Evolutionary conservation across 1,284 basidiomycete species (phyloP), one percentile per base, ranked within the genome.

Genomic region (Cutaneotrichosporon sp.): DNA sequence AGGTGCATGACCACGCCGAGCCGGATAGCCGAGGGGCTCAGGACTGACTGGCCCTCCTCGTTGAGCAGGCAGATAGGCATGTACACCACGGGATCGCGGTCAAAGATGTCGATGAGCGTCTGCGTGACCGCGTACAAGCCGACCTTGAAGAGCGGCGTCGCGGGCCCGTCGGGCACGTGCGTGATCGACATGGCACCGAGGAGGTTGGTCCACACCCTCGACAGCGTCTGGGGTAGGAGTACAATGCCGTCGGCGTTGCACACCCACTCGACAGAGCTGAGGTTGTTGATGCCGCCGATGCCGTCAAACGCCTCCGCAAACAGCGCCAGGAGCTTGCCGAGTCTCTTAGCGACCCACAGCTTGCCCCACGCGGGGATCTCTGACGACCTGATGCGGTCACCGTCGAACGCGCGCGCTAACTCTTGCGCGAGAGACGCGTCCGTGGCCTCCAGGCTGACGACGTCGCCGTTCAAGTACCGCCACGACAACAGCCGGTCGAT

Each of bases 291-390:
- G 4, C 74, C 72, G 7, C 67, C 52, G 10, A 76, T 62, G 24
- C 72, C 73, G 1, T 60, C 47, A 9, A 79, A 57, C 0, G 73
- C 69, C 6, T 69, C 68, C 25, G 72, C 60, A 56, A 76, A 76
- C 18, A 75, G 58, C 9, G 62, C 58, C 3, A 76, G 63, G 33
- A 77, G 60, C n/a, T 65, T 56, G 25, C 70, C 72, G 8, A 77
- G 62, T 14, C 72, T 67, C 52, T 64, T 67, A 13, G 70, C 67
- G 7, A 72, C 61, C 74, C 74, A 77, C 5, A 60, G 62, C n/a
- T 64, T 53, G 6, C 75, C 75, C 72, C 72, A 77, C 0, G 67
- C 65, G 4, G 77, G 75, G 16, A 79, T 70, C 50, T 76, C 74
- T 0, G 52, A 51, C 0, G 72, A 47, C 34, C 38, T 31, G 47